Evolutionary conservation across 1,284 basidiomycete genomes (phyloP), one percentile per base, ranked within the genome.

Genomic region (Stereum hirsutum): DNA sequence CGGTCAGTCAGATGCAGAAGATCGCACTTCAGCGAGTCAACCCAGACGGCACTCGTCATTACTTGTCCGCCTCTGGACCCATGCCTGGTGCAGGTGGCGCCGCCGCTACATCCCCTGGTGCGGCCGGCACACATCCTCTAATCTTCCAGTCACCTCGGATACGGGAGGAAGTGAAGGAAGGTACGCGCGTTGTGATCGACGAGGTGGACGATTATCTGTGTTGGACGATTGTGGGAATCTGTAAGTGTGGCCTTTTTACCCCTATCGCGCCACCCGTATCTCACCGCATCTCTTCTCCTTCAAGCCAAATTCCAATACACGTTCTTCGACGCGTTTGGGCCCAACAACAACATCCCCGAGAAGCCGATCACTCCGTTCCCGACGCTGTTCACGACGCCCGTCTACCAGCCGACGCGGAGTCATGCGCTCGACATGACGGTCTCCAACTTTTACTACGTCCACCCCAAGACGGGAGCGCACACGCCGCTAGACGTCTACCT

Each of bases 1-100:
- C 92, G 19, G 89, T 97, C 44, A 93, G 89, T 55, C 93, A 96
- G 60, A 89, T 97, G 79, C 93, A 97, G 65, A 92, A 95, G 64
- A 86, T 97, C 46, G 93, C 91, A 0, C 68, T 97, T 37, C 87
- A 93, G 57, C 74, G 89, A 42, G 75, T 89, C 42, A 87, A 87
- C 54, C 68, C 78, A 41, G 86, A 89, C 59, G 85, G 85, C 23
- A 76, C 82, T 21, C 72, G 84, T 54, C 84, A 87, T 60, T 89
- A 89, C 58, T 63, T 89, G 40, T 87, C 86, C 40, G 88, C 88
- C 12, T 78, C 83, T n/a, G 84, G 85, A 5, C 85, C 85, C n/a
- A 68, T 84, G 43, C 78, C 83, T 47, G 83, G 81, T 4, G 74
- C 79, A n/a, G 75, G 78, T 39, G 80, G 80, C 35, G 74, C 75